Conservation (phyloP, 192 early-diverging fungal species). For the Coemansia reversa region DNA sequence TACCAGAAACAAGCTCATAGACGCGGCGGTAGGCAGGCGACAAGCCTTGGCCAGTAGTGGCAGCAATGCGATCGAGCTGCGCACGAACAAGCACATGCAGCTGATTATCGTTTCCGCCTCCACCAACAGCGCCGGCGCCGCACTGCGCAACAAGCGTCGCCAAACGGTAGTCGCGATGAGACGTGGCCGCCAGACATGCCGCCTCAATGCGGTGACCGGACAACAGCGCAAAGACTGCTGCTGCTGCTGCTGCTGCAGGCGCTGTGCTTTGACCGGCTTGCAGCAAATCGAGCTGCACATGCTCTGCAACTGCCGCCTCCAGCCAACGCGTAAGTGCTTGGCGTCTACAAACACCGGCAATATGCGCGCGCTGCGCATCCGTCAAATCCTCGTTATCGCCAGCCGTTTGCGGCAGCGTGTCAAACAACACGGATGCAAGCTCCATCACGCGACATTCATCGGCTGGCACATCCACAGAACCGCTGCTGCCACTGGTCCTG, state of each 20-base stretch:
- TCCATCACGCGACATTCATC: constrained; percentile 28
- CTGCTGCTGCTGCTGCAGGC: constrained; percentile 37
- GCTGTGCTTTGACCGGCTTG: constrained; percentile 17
- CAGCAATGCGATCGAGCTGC: constrained; percentile 23
- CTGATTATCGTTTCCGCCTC: constrained; percentile 53
- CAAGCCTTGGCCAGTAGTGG: constrained; percentile 2
- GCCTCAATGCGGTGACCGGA: constrained; percentile 61
- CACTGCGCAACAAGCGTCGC: constrained; percentile 76
- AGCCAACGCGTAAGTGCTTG: constrained; percentile 67
- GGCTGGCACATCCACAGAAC: background rate
- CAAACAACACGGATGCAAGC: constrained; percentile 43
- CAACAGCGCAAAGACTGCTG: constrained; percentile 58
- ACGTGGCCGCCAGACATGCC: constrained; percentile 66
- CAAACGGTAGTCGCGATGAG: constrained; percentile 65
- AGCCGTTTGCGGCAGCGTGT: constrained; percentile 4
- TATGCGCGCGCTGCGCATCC: constrained; percentile 13
- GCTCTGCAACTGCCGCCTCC: constrained; percentile 52
- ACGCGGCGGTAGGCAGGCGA: constrained; percentile 53
- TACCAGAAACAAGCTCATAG: constrained; percentile 61
- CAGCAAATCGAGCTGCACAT: constrained; percentile 50
- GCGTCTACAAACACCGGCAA: constrained; percentile 54
- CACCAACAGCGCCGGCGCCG: constrained; percentile 53
- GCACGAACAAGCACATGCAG: constrained; percentile 34
- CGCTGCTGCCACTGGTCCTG: no score
- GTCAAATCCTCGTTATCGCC: background rate